Evolutionary conservation across 2,329 filamentous ascomycete species (phyloP), one percentile per base, ranked within the genome.

Genomic region (Stachybotrys chartarum): DNA sequence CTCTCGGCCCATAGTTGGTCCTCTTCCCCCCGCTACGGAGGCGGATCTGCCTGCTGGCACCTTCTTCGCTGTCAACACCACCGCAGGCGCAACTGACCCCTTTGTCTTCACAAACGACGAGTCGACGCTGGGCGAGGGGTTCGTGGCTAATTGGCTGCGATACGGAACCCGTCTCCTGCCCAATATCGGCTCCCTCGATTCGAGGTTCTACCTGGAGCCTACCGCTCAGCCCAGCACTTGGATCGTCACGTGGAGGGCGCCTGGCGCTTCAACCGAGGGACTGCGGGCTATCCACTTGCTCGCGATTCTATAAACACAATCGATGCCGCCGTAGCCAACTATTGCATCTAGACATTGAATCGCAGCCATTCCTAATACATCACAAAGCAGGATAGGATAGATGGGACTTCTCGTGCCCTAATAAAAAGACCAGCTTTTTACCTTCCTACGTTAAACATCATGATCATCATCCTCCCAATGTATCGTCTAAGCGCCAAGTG

Each of bases 21-120:
- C 51, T 32, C 16, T 56, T 7, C 30, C 54, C n/a, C 52, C 55
- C 39, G 52, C 47, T 14, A 50, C 48, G 7, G 47, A 44, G 30
- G 55, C 32, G 31, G 53, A 54, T 24, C 52, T 57, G 11, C 48
- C 55, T 35, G 42, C 39, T 2, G 55, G 53, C 52, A 54, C 52
- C 16, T 52, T 54, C 48, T 30, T 57, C 16, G 53, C 53, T 48
- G 35, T 57, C 47, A 57, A 57, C 55, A 57, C 51, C 55, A 44
- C 48, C 11, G 51, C 55, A 24, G 55, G 53, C 48, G 55, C 55
- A 31, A 48, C 52, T 10, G 52, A 54, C 48, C 47, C 55, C n/a
- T 30, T 57, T 3, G n/a, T 48, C n/a, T 17, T 57, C 18, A 49
- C 42, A n/a, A 49, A 54, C 55, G 54, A 56, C 46, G 50, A 49